Conservation (phyloP, 305 asterid species). For the Fraxinus sp. region DNA sequence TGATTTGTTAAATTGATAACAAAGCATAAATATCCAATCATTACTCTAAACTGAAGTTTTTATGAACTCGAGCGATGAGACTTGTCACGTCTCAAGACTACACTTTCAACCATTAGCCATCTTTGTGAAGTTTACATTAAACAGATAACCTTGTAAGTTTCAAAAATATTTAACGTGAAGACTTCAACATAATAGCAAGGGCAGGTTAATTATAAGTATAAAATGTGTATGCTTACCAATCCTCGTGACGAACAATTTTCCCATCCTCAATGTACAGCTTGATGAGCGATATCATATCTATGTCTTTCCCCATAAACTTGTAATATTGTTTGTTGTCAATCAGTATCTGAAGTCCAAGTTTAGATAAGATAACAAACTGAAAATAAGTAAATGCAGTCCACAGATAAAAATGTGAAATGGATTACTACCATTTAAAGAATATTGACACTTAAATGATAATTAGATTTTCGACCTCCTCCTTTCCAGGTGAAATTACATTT, state of each 20-base stretch:
- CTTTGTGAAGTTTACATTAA: background rate
- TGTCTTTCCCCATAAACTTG: slow-evolving; percentile 74
- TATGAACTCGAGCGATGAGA: background rate
- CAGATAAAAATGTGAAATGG: background rate
- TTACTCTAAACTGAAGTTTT: background rate
- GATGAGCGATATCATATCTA: slow-evolving; percentile 74
- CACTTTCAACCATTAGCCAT: background rate
- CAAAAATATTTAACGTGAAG: background rate
- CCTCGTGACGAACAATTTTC: slow-evolving; percentile 76
- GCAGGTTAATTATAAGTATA: background rate
- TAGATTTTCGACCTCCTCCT: slow-evolving; percentile 48
- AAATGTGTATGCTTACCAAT: slow-evolving; percentile 44
- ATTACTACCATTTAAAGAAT: background rate
- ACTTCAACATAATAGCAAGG: background rate
- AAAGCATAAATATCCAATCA: background rate
- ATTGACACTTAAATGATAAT: background rate
- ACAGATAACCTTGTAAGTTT: background rate
- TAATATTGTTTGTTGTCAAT: slow-evolving; percentile 80
- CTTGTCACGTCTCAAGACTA: background rate
- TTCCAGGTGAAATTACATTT: slow-evolving; percentile 57
- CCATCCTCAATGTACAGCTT: slow-evolving; percentile 67
- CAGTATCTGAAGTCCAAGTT: slow-evolving; percentile 44
- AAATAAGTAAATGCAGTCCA: background rate
- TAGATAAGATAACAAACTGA: background rate
- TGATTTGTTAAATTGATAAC: background rate